Base-by-base conservation (phyloP, 2,329 filamentous ascomycete species). In the Westerdykella aurantiaca region DNA sequence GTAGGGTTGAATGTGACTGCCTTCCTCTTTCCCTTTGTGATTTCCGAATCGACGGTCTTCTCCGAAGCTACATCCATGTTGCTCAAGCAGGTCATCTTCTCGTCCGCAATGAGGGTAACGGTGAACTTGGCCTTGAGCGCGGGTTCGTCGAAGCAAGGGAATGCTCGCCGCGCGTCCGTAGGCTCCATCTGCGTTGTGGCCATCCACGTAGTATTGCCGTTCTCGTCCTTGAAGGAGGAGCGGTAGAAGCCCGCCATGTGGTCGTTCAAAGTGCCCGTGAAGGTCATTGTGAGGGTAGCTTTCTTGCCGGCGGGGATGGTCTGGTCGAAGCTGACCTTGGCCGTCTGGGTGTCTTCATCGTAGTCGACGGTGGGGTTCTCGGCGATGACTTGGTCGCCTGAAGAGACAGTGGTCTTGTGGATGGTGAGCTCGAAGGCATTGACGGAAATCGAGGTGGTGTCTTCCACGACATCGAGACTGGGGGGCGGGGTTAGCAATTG, bases 211-310 rank as follows among this genome's bases (percentile, higher is more conserved):
- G 84, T 82, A 47, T 80, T 81, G 33, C 91, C 91, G 60, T 93
- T 82, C 39, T 80, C 71, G 48, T 81, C 83, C 75, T 93, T 94
- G 76, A 91, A 97, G 6, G 88, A 94, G 1, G 89, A 95, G 46
- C 91, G 82, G 72, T 97, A 97, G 78, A 97, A 97, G 38, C 91
- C 91, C 39, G 90, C 90, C 88, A 97, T 95, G 71, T 93, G 91
- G 67, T 95, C 87, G 68, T 95, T 95, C 60, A 95, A 73, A 35
- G 76, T 78, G 34, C 89, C 89, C 9, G 80, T 83, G 69, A 94
- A 95, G 55, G 79, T 83, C 58, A 89, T 80, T 61, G 83, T 82
- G 49, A 94, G 71, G 69, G 83, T 82, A 16, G 86, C 87, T 74
- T 89, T 90, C 60, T 79, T 77, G 18, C 86, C 88, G 50, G 85